Conservation (phyloP, 73 alveolate species). For the Blepharisma japonicum region DNA sequence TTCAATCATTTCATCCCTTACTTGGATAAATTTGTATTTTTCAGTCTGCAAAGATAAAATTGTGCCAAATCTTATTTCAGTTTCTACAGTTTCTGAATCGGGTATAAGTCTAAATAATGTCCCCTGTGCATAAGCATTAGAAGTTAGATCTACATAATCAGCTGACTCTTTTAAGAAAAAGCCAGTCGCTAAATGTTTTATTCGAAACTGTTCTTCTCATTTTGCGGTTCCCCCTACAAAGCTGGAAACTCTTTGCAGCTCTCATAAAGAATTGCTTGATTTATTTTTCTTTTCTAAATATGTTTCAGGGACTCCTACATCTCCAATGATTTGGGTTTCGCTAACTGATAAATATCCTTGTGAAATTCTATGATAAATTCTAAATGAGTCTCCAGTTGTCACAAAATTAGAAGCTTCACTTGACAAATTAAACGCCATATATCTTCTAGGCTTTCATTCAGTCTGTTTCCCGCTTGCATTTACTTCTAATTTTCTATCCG, state of each 20-base stretch:
- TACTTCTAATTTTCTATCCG: not conserved
- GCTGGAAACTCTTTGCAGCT: not conserved
- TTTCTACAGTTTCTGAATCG: not conserved
- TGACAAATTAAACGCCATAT: not conserved
- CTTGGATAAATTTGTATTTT: not conserved
- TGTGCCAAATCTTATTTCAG: conserved; percentile 1
- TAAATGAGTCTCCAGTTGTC: conserved; percentile 21
- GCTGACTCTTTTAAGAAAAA: not conserved
- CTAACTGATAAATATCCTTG: conserved; percentile 13
- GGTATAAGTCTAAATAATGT: not conserved
- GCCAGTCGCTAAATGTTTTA: conserved; percentile 28
- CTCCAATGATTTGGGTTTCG: not conserved
- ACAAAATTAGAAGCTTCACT: not conserved
- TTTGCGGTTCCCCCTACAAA: conserved; percentile 17
- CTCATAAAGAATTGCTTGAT: not conserved
- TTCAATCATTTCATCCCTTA: not conserved
- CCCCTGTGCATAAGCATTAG: not conserved
- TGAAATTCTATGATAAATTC: conserved; percentile 2
- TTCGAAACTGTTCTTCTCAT: not conserved
- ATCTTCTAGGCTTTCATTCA: not conserved
- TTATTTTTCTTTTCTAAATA: not conserved
- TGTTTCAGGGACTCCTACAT: not conserved
- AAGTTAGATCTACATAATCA: not conserved
- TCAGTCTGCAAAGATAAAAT: not conserved
- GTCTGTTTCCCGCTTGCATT: conserved; percentile 9